Conservation (phyloP, 805 yeast species). For the Wickerhamiella kurtzmanii region DNA sequence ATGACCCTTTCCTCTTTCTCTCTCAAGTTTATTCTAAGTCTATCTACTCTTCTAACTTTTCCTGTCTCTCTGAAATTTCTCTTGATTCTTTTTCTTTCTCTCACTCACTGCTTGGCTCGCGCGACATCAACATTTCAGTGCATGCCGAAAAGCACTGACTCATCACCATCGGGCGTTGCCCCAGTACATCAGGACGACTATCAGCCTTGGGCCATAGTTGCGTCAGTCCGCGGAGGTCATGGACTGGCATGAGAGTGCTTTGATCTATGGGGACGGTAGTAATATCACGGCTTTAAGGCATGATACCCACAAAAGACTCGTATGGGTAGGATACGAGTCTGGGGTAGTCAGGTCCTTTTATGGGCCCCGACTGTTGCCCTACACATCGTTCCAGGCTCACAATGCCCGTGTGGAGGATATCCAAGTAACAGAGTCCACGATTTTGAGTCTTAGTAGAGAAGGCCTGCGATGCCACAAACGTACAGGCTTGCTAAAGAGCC, state of each 20-base stretch:
- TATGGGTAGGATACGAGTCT: constrained; percentile 67
- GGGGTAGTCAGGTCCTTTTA: constrained; percentile 32
- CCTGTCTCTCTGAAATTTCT: too few species aligned
- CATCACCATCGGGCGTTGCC: neutral
- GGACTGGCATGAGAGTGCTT: constrained; percentile 21
- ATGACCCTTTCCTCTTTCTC: too few species aligned
- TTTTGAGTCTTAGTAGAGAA: constrained; percentile 41
- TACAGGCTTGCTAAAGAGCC: constrained; percentile 38
- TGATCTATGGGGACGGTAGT: constrained; percentile 18
- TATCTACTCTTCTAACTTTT: too few species aligned
- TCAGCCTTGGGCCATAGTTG: neutral
- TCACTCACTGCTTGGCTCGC: too few species aligned
- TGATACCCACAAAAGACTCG: constrained; percentile 34
- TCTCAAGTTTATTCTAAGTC: too few species aligned
- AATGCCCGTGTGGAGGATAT: constrained; percentile 38
- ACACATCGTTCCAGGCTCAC: constrained; percentile 46
- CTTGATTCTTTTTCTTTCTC: too few species aligned
- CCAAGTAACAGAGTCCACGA: constrained; percentile 42
- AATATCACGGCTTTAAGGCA: constrained; percentile 28
- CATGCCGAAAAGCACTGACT: neutral
- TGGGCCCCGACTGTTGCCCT: constrained; percentile 39
- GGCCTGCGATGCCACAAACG: constrained; percentile 42
- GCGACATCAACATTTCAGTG: neutral
- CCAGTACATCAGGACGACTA: neutral
- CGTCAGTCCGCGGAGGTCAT: constrained; percentile 6